These are phyloP conservation scores for Parathielavia hyrcaniae DNA, from an alignment of 495 filamentous ascomycete species.

Conservation along the genomic window DNA sequence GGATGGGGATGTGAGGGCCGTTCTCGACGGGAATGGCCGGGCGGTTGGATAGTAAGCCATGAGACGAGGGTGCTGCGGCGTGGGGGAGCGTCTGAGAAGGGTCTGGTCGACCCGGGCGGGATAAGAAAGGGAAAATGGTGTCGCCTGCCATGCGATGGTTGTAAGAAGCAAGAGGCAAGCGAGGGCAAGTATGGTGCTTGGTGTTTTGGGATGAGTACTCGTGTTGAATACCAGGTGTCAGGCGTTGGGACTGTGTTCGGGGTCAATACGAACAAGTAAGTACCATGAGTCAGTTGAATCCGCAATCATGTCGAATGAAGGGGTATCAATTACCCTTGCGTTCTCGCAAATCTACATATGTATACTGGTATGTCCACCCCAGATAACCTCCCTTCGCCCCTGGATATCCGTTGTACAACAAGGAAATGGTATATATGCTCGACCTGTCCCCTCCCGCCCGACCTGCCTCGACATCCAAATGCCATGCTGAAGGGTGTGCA, in stretches of 20 bases:
- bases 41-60: too few species aligned
- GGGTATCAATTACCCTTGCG: background rate
- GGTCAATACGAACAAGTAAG: too few species aligned
- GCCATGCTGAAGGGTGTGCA: constrained; percentile 15
- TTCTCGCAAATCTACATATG: background rate
- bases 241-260: too few species aligned
- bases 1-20: constrained; percentile 39
- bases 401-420: background rate
- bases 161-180: background rate
- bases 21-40: constrained; percentile 6
- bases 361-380: constrained; percentile 5
- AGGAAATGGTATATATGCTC: constrained; percentile 17
- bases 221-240: too few species aligned
- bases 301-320: background rate
- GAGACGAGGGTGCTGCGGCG: too few species aligned
- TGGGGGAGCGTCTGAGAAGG: too few species aligned
- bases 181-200: background rate
- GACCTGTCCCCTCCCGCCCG: constrained; percentile 2
- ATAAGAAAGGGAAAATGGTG: too few species aligned
- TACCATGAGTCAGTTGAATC: background rate
- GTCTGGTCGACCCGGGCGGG: too few species aligned
- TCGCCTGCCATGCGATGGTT: too few species aligned
- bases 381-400: background rate
- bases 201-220: background rate
- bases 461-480: background rate